A percentile compares a stretch with the other conserved stretches of the same genome.
Evolutionary conservation across 1,139 yeast species (phyloP).

Genomic region (Diutina catenulata): DNA sequence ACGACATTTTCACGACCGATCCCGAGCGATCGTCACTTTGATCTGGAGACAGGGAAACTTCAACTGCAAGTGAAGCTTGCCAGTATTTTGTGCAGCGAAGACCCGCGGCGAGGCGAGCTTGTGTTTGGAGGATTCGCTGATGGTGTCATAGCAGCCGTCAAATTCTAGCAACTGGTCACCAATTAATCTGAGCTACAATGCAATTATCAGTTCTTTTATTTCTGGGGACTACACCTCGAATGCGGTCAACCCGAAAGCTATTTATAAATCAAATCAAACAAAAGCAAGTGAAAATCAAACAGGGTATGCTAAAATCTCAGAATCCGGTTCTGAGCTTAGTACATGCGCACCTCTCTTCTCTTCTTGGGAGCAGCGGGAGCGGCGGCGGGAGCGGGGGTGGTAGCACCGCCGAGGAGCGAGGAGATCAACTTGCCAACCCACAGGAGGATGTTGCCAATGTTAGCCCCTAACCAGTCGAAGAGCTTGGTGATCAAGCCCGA

Average conservation of each 20-base stretch:
- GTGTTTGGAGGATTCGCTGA: too few species aligned
- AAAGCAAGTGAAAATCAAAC: background rate
- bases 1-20: background rate
- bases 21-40: background rate
- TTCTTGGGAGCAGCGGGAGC: constrained; percentile 7
- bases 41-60: background rate
- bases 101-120: too few species aligned
- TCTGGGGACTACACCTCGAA: too few species aligned
- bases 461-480: constrained; percentile 18
- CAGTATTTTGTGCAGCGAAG: too few species aligned
- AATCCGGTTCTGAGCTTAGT: constrained; percentile 1
- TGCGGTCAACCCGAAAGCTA: too few species aligned
- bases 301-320: background rate
- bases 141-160: too few species aligned
- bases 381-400: constrained; percentile 6
- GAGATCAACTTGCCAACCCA: constrained; percentile 18
- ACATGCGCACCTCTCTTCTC: constrained; percentile 1
- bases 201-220: too few species aligned
- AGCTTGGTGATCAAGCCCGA: constrained; percentile 25
- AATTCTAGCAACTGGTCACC: too few species aligned
- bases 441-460: constrained; percentile 18
- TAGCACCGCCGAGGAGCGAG: constrained; percentile 9
- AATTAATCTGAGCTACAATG: too few species aligned
- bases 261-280: background rate
- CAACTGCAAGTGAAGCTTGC: background rate